These are phyloP conservation scores for Pestalotiopsis sp. DNA, from an alignment of 2,329 filamentous ascomycete species.

Conservation along the genomic window DNA sequence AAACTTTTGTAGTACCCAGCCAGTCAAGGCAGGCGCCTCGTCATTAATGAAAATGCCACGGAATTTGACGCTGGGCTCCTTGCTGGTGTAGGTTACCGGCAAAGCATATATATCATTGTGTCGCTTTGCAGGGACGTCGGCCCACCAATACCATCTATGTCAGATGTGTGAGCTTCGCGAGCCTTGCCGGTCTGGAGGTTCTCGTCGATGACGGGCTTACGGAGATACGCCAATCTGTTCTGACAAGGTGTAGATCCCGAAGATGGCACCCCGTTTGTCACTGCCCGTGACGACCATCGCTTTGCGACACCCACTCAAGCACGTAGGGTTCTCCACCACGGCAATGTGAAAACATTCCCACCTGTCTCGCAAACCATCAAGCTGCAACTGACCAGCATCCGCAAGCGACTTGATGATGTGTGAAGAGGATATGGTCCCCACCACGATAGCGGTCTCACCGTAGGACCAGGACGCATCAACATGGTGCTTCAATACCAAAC, in stretches of 20 bases:
- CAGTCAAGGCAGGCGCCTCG: slow-evolving; percentile 56
- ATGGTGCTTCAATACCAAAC: slow-evolving; percentile 12
- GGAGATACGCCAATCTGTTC: slow-evolving; percentile 66
- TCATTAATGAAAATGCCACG: slow-evolving; percentile 66
- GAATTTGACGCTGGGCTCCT: slow-evolving; percentile 59
- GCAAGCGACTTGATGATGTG: slow-evolving; percentile 48
- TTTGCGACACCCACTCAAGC: slow-evolving; percentile 40
- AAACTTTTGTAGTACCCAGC: slow-evolving; percentile 38
- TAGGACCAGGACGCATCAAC: slow-evolving; percentile 8
- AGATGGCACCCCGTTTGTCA: slow-evolving; percentile 61
- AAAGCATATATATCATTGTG: slow-evolving; percentile 53
- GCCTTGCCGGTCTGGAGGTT: neutral
- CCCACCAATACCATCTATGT: slow-evolving; percentile 57
- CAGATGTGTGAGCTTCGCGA: neutral
- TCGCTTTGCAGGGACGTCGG: slow-evolving; percentile 54
- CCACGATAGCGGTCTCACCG: slow-evolving; percentile 45
- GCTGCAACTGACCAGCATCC: slow-evolving; percentile 46
- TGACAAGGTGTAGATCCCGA: slow-evolving; percentile 60
- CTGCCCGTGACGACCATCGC: slow-evolving; percentile 60
- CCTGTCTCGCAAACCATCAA: slow-evolving; percentile 48
- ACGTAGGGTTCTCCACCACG: slow-evolving; percentile 45
- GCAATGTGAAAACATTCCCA: slow-evolving; percentile 60
- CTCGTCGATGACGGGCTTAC: slow-evolving; percentile 17
- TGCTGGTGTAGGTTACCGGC: slow-evolving; percentile 46
- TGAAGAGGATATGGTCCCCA: slow-evolving; percentile 51